A percentile compares a stretch with the other conserved stretches of the same genome.
Conservation (phyloP, 768 basidiomycete genomes). For the Pisolithus microcarpus region DNA sequence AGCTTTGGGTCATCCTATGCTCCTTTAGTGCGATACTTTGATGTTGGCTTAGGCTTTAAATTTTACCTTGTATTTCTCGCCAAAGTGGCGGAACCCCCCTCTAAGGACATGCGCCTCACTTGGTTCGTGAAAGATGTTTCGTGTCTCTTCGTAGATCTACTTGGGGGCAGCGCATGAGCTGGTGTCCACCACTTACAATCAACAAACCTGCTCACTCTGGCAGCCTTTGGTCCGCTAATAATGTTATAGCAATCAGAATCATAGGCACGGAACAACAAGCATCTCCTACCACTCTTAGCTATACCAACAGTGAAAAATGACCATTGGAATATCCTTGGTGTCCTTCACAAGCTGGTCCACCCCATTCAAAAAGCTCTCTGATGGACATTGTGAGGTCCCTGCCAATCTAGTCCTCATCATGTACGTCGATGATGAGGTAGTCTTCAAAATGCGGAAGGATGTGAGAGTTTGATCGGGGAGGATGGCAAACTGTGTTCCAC, state of each 20-base stretch:
- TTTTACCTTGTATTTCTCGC: conserved; percentile 55
- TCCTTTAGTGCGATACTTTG: neutral
- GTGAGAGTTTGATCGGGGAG: neutral
- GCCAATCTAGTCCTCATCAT: conserved; percentile 72
- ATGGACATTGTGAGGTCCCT: conserved; percentile 58
- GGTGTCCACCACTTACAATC: neutral
- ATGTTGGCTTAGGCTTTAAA: neutral
- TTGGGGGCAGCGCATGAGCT: conserved; percentile 1
- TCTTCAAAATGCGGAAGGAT: conserved; percentile 29
- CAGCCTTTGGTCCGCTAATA: conserved; percentile 72
- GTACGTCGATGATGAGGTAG: conserved; percentile 75
- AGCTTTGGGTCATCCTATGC: conserved; percentile 55
- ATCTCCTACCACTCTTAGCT: conserved; percentile 65
- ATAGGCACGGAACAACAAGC: conserved; percentile 5
- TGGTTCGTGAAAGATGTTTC: no score
- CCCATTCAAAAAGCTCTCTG: conserved; percentile 45
- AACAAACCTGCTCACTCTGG: conserved; percentile 41
- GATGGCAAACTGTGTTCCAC: neutral
- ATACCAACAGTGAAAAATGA: conserved; percentile 74
- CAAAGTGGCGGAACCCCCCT: conserved; percentile 70
- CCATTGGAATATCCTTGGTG: conserved; percentile 51
- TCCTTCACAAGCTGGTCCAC: conserved; percentile 54
- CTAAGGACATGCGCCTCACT: conserved; percentile 58
- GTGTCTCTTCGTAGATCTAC: no score
- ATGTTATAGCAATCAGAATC: neutral